Evolutionary conservation across 208 protist species (phyloP), one percentile per base, ranked within the genome.

Genomic region (Porcisia hertigi): DNA sequence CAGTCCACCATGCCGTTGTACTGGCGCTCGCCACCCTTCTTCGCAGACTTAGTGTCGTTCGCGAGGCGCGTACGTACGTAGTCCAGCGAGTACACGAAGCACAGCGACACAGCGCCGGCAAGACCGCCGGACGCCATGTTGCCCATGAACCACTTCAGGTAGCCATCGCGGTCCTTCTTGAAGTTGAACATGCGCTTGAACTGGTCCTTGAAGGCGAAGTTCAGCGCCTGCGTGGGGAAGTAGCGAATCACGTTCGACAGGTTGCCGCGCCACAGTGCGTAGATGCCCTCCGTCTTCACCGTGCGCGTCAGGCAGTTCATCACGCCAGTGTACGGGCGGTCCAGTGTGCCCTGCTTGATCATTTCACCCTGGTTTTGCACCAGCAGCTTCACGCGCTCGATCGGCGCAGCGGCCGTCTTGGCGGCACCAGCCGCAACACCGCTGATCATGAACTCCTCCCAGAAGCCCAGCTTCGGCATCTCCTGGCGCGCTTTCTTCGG

Each of bases 161-260:
- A 86, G 74, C 92, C 94, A 52, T 96, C 86, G 39, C 60, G 88
- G 58, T 97, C 91, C 82, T 88, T 84, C 77, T 95, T 91, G 82
- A 82, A 93, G 77, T 96, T 97, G 84, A 99, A 99, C 80, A 98
- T 86, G 54, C 83, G 81, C 87, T 99, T 99, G 90, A 98, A 96
- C 69, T 85, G 81, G 72, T 99, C 98, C 92, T 99, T 99, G 94
- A 99, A 99, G 65, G 98, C 96, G 77, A 99, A 99, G 97, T 99
- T 99, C 65, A 99, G 92, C 36, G 98, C 98, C 92, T 99, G 98
- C 53, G 98, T 99, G 69, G 98, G 98, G 93, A 99, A 99, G 94
- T 99, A 99, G 72, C 98, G 96, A 73, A 99, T 83, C 23, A 99
- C 88, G 87, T 99, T 99, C 47, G 97, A 94, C 30, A 97, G 72